These are phyloP conservation scores for Musa troglodytarum DNA, from an alignment of 176 grass and related monocot species.

Conservation along the genomic window DNA sequence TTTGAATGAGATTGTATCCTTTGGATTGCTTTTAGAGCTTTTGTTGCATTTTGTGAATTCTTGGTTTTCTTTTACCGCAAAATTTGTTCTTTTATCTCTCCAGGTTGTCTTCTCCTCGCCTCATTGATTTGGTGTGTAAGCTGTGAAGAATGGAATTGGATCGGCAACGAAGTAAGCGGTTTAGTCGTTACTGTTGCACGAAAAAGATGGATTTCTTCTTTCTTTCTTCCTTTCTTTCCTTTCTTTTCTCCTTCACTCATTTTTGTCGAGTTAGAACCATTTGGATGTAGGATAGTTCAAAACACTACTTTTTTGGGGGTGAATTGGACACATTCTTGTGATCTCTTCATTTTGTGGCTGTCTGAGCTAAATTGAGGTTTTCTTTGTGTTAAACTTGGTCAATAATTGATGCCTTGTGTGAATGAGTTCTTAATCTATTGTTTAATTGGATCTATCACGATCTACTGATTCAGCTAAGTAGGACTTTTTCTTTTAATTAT, in stretches of 20 bases:
- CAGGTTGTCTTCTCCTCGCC: background rate
- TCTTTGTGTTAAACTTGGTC: background rate
- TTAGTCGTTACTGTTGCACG: background rate
- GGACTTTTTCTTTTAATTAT: slow-evolving; percentile 1
- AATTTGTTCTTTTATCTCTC: background rate
- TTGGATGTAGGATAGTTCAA: no score
- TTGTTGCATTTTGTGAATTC: no score
- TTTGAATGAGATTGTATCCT: background rate
- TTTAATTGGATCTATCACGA: background rate
- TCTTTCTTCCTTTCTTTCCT: no score
- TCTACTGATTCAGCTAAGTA: background rate
- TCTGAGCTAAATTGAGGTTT: background rate
- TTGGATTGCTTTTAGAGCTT: background rate
- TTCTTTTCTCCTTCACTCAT: no score
- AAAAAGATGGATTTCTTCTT: background rate
- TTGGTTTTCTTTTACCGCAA: no score
- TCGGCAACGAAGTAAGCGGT: background rate
- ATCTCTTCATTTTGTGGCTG: background rate
- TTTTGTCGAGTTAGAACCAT: no score
- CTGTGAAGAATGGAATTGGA: background rate
- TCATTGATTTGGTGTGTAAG: background rate
- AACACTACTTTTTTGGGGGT: background rate
- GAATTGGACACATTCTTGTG: background rate
- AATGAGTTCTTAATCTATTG: background rate
- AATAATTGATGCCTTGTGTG: background rate